These are phyloP conservation scores for Rubus idaeus DNA, from an alignment of 306 rosid genomes.

Conservation along the genomic window DNA sequence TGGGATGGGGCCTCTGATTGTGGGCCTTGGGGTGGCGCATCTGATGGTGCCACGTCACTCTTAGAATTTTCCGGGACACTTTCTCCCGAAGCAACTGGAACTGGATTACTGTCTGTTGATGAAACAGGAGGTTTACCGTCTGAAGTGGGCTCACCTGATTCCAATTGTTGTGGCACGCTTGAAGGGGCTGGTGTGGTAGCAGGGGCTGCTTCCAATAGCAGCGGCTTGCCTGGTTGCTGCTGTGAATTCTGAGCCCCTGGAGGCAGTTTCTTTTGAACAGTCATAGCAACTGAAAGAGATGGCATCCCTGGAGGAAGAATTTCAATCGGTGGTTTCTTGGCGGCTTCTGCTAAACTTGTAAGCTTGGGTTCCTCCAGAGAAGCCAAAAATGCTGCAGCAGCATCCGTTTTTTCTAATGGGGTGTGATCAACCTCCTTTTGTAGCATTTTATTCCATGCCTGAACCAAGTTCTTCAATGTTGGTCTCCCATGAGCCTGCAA, in stretches of 20 bases:
- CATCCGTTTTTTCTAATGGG: slow-evolving; percentile 68
- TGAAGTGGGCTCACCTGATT: slow-evolving; percentile 42
- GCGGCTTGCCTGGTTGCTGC: slow-evolving; percentile 64
- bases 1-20: slow-evolving; percentile 26
- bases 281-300: slow-evolving; percentile 65
- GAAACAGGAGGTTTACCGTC: slow-evolving; percentile 28
- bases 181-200: slow-evolving; percentile 37
- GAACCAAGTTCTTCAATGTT: slow-evolving; percentile 84
- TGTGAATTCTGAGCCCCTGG: slow-evolving; percentile 53
- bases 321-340: slow-evolving; percentile 91
- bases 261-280: slow-evolving; percentile 70
- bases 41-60: slow-evolving; percentile 32
- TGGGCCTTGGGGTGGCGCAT: slow-evolving; percentile 8
- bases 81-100: slow-evolving; percentile 34
- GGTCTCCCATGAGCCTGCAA: slow-evolving; percentile 97
- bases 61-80: slow-evolving; percentile 33
- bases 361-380: slow-evolving; percentile 96
- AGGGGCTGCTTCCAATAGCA: slow-evolving; percentile 80
- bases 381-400: slow-evolving; percentile 85
- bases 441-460: slow-evolving; percentile 87
- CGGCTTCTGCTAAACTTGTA: slow-evolving; percentile 89
- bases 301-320: slow-evolving; percentile 94
- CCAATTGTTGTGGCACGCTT: slow-evolving; percentile 33
- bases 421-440: slow-evolving; percentile 89
- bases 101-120: slow-evolving; percentile 39